Evolutionary conservation across 192 early-diverging fungal genomes (phyloP), one percentile per base, ranked within the genome.

Genomic region (Coemansia sp.): DNA sequence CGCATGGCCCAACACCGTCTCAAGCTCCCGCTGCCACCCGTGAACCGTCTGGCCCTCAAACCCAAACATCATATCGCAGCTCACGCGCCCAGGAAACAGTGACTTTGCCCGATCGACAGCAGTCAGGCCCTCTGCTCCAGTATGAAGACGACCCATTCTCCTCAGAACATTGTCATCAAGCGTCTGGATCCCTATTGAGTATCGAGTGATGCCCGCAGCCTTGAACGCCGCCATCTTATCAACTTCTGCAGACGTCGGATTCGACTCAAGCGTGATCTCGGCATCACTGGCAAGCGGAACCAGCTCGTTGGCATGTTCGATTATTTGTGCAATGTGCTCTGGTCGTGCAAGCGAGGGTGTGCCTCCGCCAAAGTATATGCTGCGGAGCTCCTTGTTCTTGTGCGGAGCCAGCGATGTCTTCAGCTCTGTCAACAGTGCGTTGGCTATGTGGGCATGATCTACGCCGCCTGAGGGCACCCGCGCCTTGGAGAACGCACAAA

Each of bases 321-420:
- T 73, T 37, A 71, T 77, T 49, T 25, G 65, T 7, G 25, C 71
- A 23, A 82, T 56, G 39, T 67, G 15, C 15, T 23, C 42, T 2
- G 77, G 77, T n/a, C 48, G 63, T n/a, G 82, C 72, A n/a, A 86
- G 68, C 51, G 74, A 75, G 13, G 86, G 86, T 29, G 86, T 85
- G 39, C 86, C 86, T 29, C 86, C 86, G 64, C 86, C 86, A 80
- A 87, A 85, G 62, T 85, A 84, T 25, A 81, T 68, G 58, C 70
- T 76, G 23, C 33, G 61, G 3, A 84, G 57, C 29, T 25, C 26
- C n/a, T 65, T 71, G 45, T 59, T 53, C 9, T 7, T 26, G 53
- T 77, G 63, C 28, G 66, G 52, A 2, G 61, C 51, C 42, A 79
- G 57, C n/a, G 42, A 40, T 15, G 70, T 71, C 13, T 30, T 30